phyloP scores from a whole-genome alignment of 2,329 filamentous ascomycete species.

The Hysterium pulicare region DNA sequence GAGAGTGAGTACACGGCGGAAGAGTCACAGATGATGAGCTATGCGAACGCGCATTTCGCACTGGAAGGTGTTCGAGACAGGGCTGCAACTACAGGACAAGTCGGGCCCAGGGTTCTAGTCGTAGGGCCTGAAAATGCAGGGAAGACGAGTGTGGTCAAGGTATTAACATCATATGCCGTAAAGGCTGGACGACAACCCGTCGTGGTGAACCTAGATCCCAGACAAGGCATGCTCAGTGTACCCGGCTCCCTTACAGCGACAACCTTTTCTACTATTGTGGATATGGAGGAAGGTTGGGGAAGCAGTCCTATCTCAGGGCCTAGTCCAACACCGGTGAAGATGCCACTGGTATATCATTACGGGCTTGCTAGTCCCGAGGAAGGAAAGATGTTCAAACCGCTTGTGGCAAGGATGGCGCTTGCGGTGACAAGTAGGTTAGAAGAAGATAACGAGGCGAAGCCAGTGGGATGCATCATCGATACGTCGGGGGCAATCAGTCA shows the following conservation, averaged over 20 bases:
- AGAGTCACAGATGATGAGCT: constrained; percentile 76
- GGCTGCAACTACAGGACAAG: constrained; percentile 44
- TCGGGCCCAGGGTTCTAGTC: constrained; percentile 80
- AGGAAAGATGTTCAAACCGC: constrained; percentile 64
- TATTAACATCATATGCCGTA: constrained; percentile 74
- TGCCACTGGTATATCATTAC: constrained; percentile 88
- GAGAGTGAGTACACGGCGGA: constrained; percentile 67
- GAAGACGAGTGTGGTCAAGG: constrained; percentile 78
- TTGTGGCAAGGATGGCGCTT: constrained; percentile 74
- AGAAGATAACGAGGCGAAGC: constrained; percentile 68
- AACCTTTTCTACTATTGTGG: constrained; percentile 83
- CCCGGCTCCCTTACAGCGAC: constrained; percentile 79
- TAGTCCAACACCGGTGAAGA: constrained; percentile 81
- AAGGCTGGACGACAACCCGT: constrained; percentile 71
- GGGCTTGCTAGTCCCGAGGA: constrained; percentile 71
- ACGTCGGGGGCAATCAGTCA: constrained; percentile 68
- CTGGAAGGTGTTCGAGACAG: constrained; percentile 69
- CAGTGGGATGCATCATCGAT: constrained; percentile 81
- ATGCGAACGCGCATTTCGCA: constrained; percentile 84
- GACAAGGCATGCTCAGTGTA: constrained; percentile 56
- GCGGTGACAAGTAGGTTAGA: constrained; percentile 73
- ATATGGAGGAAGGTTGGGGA: constrained; percentile 86
- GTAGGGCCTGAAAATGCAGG: constrained; percentile 75
- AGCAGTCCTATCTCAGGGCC: constrained; percentile 88
- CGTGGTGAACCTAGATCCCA: constrained; percentile 79